Percentiles rank a stretch among this genome's conserved stretches.
phyloP scores from a whole-genome alignment of 2,329 filamentous ascomycete species.

The Botrytis galanthina region DNA sequence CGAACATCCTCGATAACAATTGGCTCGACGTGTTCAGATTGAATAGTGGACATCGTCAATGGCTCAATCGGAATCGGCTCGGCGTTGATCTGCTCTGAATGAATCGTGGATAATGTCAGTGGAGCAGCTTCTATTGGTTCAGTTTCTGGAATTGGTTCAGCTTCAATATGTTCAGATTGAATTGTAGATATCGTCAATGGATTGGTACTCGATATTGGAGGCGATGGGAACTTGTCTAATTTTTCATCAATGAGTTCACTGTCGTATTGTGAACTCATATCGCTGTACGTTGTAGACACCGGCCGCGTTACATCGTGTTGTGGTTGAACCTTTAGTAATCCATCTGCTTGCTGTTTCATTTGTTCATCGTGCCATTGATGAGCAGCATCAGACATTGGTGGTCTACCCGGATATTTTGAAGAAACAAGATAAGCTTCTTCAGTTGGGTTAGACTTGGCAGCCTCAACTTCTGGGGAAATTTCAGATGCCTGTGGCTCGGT shows the following conservation, averaged over 20 bases:
- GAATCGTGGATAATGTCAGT: conserved; percentile 41
- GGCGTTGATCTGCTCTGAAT: conserved; percentile 42
- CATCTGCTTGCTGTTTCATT: conserved; percentile 30
- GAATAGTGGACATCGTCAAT: conserved; percentile 39
- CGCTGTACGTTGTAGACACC: conserved; percentile 52
- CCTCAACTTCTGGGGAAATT: conserved; percentile 26
- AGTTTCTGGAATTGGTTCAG: conserved; percentile 28
- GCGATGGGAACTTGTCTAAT: conserved; percentile 54
- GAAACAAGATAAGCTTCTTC: conserved; percentile 26
- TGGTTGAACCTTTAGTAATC: conserved; percentile 26
- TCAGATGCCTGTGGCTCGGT: background rate
- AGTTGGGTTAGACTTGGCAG: conserved; percentile 24
- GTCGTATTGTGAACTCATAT: conserved; percentile 53
- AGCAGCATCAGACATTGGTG: conserved; percentile 34
- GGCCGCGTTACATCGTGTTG: conserved; percentile 41
- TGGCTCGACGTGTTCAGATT: conserved; percentile 41
- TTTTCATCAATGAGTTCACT: conserved; percentile 49
- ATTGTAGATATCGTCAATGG: conserved; percentile 39
- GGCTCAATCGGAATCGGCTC: conserved; percentile 29
- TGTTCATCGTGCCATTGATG: conserved; percentile 37
- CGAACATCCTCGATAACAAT: background rate
- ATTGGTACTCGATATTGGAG: conserved; percentile 44
- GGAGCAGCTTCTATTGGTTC: conserved; percentile 27
- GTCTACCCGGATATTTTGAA: conserved; percentile 24
- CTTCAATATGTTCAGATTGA: conserved; percentile 40